phyloP scores from a whole-genome alignment of 192 early-diverging fungal genomes.

The Mycoemilia scoparia region DNA sequence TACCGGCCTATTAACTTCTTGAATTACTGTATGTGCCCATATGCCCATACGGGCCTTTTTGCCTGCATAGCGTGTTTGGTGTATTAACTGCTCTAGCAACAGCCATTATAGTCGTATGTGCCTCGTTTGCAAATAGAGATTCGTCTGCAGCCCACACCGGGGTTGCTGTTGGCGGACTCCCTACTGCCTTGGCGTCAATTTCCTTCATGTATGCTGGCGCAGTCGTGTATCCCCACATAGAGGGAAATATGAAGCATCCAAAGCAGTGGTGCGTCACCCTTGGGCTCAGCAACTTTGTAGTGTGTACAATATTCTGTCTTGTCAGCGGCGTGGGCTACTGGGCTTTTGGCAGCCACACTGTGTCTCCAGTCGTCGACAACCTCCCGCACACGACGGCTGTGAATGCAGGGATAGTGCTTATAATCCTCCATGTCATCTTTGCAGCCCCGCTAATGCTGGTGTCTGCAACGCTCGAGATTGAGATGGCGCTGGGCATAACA shows the following conservation, averaged over 20 bases:
- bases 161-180: conserved; percentile 50
- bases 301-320: conserved; percentile 47
- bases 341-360: conserved; percentile 46
- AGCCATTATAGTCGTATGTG: conserved; percentile 29
- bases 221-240: conserved; percentile 67
- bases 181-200: conserved; percentile 57
- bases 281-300: conserved; percentile 37
- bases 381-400: conserved; percentile 41
- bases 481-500: conserved; percentile 44
- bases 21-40: too few relatives aligned
- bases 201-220: conserved; percentile 73
- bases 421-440: conserved; percentile 65
- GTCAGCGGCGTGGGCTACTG: conserved; percentile 53
- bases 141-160: conserved; percentile 20
- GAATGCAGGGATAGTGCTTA: conserved; percentile 48
- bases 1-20: too few relatives aligned
- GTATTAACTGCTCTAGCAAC: conserved; percentile 46
- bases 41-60: too few relatives aligned
- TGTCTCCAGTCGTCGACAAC: conserved; percentile 50
- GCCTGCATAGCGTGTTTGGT: too few relatives aligned
- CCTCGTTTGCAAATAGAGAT: conserved; percentile 12
- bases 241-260: conserved; percentile 59
- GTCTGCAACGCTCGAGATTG: conserved; percentile 53
- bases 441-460: conserved; percentile 63
- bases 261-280: conserved; percentile 48